A percentile compares a stretch with the other conserved stretches of the same genome.
phyloP scores from a whole-genome alignment of 768 basidiomycete genomes.

The Suillus weaverae region DNA sequence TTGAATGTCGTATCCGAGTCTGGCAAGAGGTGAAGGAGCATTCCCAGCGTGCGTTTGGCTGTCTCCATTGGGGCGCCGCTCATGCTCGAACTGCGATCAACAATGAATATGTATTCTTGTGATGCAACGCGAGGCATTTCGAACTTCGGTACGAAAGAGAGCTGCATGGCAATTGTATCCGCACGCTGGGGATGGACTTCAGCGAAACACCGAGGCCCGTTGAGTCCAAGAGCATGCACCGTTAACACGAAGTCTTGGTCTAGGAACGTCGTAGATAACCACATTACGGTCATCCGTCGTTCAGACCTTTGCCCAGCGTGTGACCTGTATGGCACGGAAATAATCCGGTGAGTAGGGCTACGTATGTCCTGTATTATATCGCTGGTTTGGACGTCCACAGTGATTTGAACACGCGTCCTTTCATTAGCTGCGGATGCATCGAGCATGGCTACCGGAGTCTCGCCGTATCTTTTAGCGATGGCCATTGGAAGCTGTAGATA shows the following conservation, averaged over 20 bases:
- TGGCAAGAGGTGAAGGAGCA: slow-evolving; percentile 53
- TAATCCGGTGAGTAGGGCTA: slow-evolving; percentile 50
- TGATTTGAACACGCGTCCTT: slow-evolving; percentile 41
- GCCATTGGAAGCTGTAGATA: slow-evolving; percentile 53
- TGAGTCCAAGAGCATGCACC: slow-evolving; percentile 48
- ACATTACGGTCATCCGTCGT: slow-evolving; percentile 40
- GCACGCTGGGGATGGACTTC: slow-evolving; percentile 35
- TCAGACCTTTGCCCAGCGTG: slow-evolving; percentile 35
- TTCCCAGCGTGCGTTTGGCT: slow-evolving; percentile 45
- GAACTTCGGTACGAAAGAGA: slow-evolving; percentile 55
- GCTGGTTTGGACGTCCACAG: slow-evolving; percentile 50
- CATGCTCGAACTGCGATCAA: slow-evolving; percentile 66
- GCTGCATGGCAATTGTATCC: slow-evolving; percentile 47
- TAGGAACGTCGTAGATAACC: slow-evolving; percentile 44
- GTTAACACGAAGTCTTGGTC: slow-evolving; percentile 50
- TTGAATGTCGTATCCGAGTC: slow-evolving; percentile 47
- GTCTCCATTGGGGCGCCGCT: slow-evolving; percentile 37
- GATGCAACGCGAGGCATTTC: slow-evolving; percentile 38
- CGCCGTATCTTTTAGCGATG: slow-evolving; percentile 54
- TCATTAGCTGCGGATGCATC: slow-evolving; percentile 29
- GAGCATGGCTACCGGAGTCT: slow-evolving; percentile 37
- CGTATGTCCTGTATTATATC: slow-evolving; percentile 39
- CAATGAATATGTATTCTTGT: slow-evolving; percentile 61
- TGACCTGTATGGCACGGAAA: slow-evolving; percentile 34
- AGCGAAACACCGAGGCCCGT: slow-evolving; percentile 56